These are phyloP conservation scores for Pichiaceae sp. DNA, from an alignment of 1,139 yeast genomes.

Conservation along the genomic window DNA sequence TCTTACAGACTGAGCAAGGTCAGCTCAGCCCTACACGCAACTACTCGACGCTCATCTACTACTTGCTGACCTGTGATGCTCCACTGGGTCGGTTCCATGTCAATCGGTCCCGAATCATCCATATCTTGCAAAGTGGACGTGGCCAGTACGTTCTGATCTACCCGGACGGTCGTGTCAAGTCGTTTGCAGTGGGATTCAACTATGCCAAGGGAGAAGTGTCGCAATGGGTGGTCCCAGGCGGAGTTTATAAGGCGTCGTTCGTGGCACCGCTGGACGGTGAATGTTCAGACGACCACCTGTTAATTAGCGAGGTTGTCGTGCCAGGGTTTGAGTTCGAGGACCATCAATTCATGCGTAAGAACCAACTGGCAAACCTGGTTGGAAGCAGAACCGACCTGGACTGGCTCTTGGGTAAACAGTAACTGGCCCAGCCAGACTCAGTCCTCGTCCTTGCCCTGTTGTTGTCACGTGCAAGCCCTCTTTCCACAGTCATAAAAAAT, in stretches of 20 bases:
- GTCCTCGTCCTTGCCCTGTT: background rate
- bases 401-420: conserved; percentile 20
- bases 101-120: conserved; percentile 39
- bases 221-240: conserved; percentile 52
- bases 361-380: background rate
- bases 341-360: conserved; percentile 30
- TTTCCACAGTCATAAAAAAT: background rate
- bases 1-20: conserved; percentile 8
- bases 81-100: conserved; percentile 39
- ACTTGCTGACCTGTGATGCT: conserved; percentile 35
- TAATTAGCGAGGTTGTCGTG: conserved; percentile 45
- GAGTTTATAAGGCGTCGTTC: conserved; percentile 42
- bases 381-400: conserved; percentile 22
- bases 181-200: conserved; percentile 40
- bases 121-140: conserved; percentile 39
- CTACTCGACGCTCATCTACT: conserved; percentile 38
- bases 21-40: conserved; percentile 22
- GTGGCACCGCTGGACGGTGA: conserved; percentile 25
- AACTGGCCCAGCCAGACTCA: background rate
- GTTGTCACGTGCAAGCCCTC: background rate
- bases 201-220: conserved; percentile 33
- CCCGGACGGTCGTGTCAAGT: conserved; percentile 35
- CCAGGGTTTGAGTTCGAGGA: conserved; percentile 49
- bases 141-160: conserved; percentile 41
- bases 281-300: conserved; percentile 28